Evolutionary conservation across 202 grass and related monocot genomes (phyloP), one percentile per base, ranked within the genome.

Genomic region (Hordeum pubiflorum): DNA sequence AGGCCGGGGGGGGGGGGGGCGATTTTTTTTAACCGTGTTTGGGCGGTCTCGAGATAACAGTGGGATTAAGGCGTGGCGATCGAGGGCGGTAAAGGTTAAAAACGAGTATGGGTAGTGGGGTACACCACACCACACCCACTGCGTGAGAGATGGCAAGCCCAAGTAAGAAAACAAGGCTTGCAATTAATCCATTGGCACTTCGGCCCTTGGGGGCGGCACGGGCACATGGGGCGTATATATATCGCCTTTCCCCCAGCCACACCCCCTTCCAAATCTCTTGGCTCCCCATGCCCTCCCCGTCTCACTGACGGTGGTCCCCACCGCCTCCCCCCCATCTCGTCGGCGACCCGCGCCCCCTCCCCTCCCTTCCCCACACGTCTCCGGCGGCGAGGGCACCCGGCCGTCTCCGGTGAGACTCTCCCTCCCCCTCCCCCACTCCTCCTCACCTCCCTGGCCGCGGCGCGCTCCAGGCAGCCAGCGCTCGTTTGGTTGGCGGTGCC

Each of bases 271-370:
- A 75, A 63, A 54, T 23, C 82, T 24, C 55, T 54, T 54, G 48
- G 85, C 71, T 46, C 57, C 80, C 32, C 81, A 65, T 89, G 79
- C 72, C 73, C 79, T 63, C 68, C 71, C 80, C 74, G 74, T 76
- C 86, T 26, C 76, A 63, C 80, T 81, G 86, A 92, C 87, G 83
- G 90, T 86, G 90, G 90, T 74, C 83, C 86, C 80, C 63, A 88
- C 89, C 86, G 72, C 69, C 78, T 31, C 58, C 50, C 79, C 29
- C 21, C 72, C 87, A 11, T 36, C 65, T 37, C 63, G 32, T 66
- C 59, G 26, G 24, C 26, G 61, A 32, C 65, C 5, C 5, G 2
- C 65, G 37, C 37, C 21, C 39, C 4, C 10, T 4, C 5, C 18
- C 4, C 33, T 0, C 1, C 13, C 27, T 12, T 6, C 9, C 1